Percentiles rank a stretch among this genome's conserved stretches.
Evolutionary conservation across 805 yeast species (phyloP).

Genomic region (Suhomyces prunicola): DNA sequence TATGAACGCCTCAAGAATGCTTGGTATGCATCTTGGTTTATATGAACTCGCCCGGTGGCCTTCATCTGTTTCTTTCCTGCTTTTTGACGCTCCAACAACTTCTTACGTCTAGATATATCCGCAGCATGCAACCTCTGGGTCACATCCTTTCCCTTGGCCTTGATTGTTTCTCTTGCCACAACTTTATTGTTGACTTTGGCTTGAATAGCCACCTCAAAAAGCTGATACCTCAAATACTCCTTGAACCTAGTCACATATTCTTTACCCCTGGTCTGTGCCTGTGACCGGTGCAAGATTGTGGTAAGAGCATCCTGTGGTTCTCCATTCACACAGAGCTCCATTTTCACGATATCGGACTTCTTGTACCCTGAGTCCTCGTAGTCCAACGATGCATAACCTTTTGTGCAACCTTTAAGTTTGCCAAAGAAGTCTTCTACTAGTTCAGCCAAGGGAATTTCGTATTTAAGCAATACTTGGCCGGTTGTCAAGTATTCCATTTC

Average conservation of each 20-base stretch:
- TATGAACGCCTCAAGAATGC: constrained; percentile 53
- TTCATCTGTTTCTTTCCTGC: constrained; percentile 89
- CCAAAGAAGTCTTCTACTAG: constrained; percentile 96
- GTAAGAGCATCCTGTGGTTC: constrained; percentile 88
- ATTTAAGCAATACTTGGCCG: constrained; percentile 78
- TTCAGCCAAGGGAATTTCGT: constrained; percentile 81
- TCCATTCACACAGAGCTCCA: constrained; percentile 88
- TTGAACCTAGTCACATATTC: constrained; percentile 83
- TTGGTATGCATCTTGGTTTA: constrained; percentile 85
- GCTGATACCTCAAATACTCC: constrained; percentile 73
- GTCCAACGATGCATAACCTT: constrained; percentile 92
- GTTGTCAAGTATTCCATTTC: constrained; percentile 74
- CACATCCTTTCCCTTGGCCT: constrained; percentile 94
- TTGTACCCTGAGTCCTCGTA: constrained; percentile 91
- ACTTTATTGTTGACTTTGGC: constrained; percentile 79
- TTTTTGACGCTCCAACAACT: constrained; percentile 81
- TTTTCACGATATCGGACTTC: constrained; percentile 75
- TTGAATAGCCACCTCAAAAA: constrained; percentile 90
- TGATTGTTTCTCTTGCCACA: constrained; percentile 88
- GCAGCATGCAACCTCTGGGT: constrained; percentile 90
- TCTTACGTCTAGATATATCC: constrained; percentile 86
- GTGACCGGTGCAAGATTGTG: constrained; percentile 81
- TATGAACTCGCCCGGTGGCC: constrained; percentile 70
- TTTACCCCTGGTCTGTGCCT: constrained; percentile 67
- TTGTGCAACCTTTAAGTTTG: constrained; percentile 80